Evolutionary conservation across 768 basidiomycete genomes (phyloP).

Genomic region (Tricholoma flavovirens): DNA sequence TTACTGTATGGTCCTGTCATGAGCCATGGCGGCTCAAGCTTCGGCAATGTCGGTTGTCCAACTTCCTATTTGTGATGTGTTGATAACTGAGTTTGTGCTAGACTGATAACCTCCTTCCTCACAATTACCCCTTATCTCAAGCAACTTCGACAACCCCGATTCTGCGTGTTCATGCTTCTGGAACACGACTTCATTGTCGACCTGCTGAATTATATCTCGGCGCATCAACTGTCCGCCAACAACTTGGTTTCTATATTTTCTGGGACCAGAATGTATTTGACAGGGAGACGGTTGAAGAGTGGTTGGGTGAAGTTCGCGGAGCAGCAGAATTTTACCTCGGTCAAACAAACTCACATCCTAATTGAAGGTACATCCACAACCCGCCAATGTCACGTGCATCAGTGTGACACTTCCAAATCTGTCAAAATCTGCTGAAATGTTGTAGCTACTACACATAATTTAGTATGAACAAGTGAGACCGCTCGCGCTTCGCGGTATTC

Average conservation of each 20-base stretch:
- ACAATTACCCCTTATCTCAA: constrained; percentile 26
- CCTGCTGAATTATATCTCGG: constrained; percentile 46
- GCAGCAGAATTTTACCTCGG: constrained; percentile 30
- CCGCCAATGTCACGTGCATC: too few species aligned
- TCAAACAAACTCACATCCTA: not conserved
- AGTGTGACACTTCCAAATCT: too few species aligned
- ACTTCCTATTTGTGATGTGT: constrained; percentile 23
- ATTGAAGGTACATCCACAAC: too few species aligned
- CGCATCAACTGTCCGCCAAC: constrained; percentile 26
- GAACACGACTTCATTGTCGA: constrained; percentile 32
- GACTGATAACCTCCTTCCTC: constrained; percentile 31
- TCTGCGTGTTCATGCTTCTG: constrained; percentile 15
- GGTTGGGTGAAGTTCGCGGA: constrained; percentile 38
- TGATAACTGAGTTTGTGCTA: constrained; percentile 10
- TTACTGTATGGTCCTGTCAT: constrained; percentile 5
- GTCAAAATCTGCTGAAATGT: too few species aligned
- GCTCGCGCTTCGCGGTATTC: too few species aligned
- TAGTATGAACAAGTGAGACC: too few species aligned
- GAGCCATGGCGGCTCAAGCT: constrained; percentile 14
- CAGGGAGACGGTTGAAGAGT: constrained; percentile 35
- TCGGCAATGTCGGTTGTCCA: constrained; percentile 32
- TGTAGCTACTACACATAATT: too few species aligned
- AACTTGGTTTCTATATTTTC: constrained; percentile 27
- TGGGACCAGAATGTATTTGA: constrained; percentile 46
- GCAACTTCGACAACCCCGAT: constrained; percentile 3